These are phyloP conservation scores for Cryptococcus jaspeensis DNA, from an alignment of 1,284 basidiomycete genomes.

Conservation along the genomic window DNA sequence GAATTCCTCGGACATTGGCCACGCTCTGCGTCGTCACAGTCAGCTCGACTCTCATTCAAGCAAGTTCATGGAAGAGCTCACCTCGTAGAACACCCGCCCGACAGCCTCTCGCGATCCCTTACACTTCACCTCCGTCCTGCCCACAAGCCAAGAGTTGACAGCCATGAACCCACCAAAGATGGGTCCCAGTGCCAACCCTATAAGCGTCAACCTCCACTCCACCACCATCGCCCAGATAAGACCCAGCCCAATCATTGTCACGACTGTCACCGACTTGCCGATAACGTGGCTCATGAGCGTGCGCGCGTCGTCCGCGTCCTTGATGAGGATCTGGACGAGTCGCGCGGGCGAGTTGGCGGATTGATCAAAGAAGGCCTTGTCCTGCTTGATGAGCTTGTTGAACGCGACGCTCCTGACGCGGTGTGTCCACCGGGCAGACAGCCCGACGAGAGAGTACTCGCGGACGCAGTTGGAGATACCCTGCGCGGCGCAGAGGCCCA, in stretches of 20 bases:
- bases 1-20: slow-evolving; percentile 78
- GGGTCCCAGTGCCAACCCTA: slow-evolving; percentile 81
- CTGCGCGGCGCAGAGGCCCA: slow-evolving; percentile 71
- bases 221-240: slow-evolving; percentile 81
- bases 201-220: slow-evolving; percentile 92
- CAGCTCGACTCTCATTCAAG: slow-evolving; percentile 3
- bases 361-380: slow-evolving; percentile 87
- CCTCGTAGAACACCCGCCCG: slow-evolving; percentile 81
- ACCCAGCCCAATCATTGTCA: slow-evolving; percentile 77
- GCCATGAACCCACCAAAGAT: slow-evolving; percentile 74
- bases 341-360: slow-evolving; percentile 62
- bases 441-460: slow-evolving; percentile 72
- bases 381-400: slow-evolving; percentile 68
- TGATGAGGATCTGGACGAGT: slow-evolving; percentile 78
- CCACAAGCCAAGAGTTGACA: slow-evolving; percentile 67
- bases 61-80: slow-evolving; percentile 46
- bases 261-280: slow-evolving; percentile 69
- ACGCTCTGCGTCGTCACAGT: slow-evolving; percentile 59
- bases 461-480: slow-evolving; percentile 71
- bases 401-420: slow-evolving; percentile 64
- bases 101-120: slow-evolving; percentile 82
- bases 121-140: slow-evolving; percentile 71
- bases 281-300: slow-evolving; percentile 72
- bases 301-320: slow-evolving; percentile 88
- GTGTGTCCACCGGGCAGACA: slow-evolving; percentile 74